These are phyloP conservation scores for Ricinus communis DNA, from an alignment of 345 rosid species.

Conservation along the genomic window DNA sequence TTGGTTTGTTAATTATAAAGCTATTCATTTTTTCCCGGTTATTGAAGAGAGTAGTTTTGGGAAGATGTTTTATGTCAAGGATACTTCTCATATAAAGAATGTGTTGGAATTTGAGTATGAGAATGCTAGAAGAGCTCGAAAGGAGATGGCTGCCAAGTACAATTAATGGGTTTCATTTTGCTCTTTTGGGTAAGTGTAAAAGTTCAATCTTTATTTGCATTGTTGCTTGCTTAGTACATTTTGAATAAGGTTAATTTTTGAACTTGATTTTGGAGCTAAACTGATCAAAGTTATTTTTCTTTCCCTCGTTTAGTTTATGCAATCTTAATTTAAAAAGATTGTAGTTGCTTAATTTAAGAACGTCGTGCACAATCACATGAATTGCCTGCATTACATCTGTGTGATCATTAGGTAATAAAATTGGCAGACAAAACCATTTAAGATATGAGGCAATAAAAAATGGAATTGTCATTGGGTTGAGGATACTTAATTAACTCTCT, in stretches of 20 bases:
- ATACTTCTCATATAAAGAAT: conserved; percentile 84
- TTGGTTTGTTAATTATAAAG: conserved; percentile 64
- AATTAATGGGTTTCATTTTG: conserved; percentile 33
- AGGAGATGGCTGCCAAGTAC: conserved; percentile 41
- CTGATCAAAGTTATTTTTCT: too few relatives aligned
- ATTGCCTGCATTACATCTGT: too few relatives aligned
- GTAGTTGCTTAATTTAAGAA: too few relatives aligned
- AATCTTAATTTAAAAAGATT: too few relatives aligned
- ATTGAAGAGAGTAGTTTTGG: conserved; percentile 83
- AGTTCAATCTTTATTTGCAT: not conserved
- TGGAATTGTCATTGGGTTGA: not conserved
- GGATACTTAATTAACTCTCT: not conserved
- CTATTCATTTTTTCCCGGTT: conserved; percentile 53
- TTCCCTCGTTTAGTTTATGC: too few relatives aligned
- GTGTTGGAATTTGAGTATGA: conserved; percentile 93
- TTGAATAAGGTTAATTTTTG: not conserved
- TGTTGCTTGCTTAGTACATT: not conserved
- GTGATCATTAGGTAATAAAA: too few relatives aligned
- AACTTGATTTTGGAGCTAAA: not conserved
- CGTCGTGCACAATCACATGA: too few relatives aligned
- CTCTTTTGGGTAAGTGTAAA: conserved; percentile 3
- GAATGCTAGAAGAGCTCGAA: conserved; percentile 83
- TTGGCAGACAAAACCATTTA: too few relatives aligned
- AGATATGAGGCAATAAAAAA: too few relatives aligned
- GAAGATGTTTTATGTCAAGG: conserved; percentile 74